These are phyloP conservation scores for Endocarpon pusillum DNA, from an alignment of 495 filamentous ascomycete species.

Conservation along the genomic window DNA sequence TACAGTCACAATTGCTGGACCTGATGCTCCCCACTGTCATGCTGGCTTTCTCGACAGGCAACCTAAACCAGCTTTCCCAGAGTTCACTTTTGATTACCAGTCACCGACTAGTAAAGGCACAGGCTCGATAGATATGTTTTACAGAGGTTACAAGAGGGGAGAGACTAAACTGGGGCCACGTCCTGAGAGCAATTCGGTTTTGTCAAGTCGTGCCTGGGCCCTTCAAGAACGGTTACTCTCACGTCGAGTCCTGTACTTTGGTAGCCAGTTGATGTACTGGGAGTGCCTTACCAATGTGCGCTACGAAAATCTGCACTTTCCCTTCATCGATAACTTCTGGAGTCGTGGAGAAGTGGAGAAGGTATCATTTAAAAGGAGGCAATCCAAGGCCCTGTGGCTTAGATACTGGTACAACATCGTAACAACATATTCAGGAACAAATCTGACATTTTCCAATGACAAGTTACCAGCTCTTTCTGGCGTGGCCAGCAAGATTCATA, in stretches of 20 bases:
- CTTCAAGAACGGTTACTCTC: neutral
- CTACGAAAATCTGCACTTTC: neutral
- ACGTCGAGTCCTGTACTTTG: slow-evolving; percentile 1
- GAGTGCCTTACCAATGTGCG: neutral
- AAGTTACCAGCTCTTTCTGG: slow-evolving; percentile 17
- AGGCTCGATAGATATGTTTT: too few species aligned
- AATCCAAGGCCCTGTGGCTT: slow-evolving; percentile 35
- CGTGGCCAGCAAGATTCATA: slow-evolving; percentile 10
- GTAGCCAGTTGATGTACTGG: neutral
- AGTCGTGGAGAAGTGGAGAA: neutral
- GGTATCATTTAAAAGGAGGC: neutral
- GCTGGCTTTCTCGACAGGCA: slow-evolving; percentile 5
- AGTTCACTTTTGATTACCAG: too few species aligned
- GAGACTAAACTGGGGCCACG: too few species aligned
- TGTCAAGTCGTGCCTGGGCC: neutral
- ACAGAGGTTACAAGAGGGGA: too few species aligned
- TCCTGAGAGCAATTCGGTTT: neutral
- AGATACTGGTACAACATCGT: neutral
- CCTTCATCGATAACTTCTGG: neutral
- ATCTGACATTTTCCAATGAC: slow-evolving; percentile 13
- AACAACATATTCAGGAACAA: neutral
- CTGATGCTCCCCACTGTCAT: slow-evolving; percentile 2
- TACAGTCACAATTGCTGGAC: slow-evolving; percentile 3
- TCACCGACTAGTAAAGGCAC: too few species aligned
- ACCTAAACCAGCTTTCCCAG: too few species aligned